Conservation (phyloP, 768 basidiomycete species). For the Termitomyces sp. region DNA sequence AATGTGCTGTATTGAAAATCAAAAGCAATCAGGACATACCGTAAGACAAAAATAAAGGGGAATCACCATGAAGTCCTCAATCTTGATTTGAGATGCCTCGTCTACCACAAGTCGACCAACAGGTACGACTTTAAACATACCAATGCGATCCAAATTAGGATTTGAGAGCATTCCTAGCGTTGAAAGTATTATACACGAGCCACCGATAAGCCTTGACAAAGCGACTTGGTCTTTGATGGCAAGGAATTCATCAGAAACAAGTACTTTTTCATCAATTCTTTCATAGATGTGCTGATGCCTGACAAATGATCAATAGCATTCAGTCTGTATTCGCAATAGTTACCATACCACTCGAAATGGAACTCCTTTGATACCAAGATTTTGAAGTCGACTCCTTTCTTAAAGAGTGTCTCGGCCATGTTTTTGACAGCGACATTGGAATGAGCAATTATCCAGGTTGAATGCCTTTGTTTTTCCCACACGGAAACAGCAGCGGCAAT, state of each 20-base stretch:
- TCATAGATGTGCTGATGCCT: slow-evolving; percentile 50
- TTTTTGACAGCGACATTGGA: slow-evolving; percentile 49
- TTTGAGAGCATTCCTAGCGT: slow-evolving; percentile 49
- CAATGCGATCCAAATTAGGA: slow-evolving; percentile 26
- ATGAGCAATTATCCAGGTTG: slow-evolving; percentile 39
- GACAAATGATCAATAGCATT: background rate
- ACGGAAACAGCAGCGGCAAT: slow-evolving; percentile 36
- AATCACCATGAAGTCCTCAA: slow-evolving; percentile 40
- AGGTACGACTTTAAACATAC: slow-evolving; percentile 31
- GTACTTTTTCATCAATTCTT: slow-evolving; percentile 23
- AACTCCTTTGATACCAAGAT: slow-evolving; percentile 43
- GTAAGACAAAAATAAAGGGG: background rate
- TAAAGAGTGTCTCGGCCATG: slow-evolving; percentile 37
- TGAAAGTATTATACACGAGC: slow-evolving; percentile 32
- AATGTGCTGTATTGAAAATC: slow-evolving; percentile 25
- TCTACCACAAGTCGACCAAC: slow-evolving; percentile 47
- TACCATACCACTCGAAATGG: slow-evolving; percentile 38
- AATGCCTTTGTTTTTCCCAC: slow-evolving; percentile 22
- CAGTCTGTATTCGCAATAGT: too few relatives aligned
- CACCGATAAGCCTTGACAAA: slow-evolving; percentile 21
- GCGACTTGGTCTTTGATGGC: slow-evolving; percentile 10
- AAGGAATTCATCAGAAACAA: slow-evolving; percentile 39
- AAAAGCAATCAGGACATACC: background rate
- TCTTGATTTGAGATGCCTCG: slow-evolving; percentile 47
- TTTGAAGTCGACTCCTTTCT: slow-evolving; percentile 30